Base-by-base conservation (phyloP, 2,329 filamentous ascomycete genomes). In the Thelonectria discophora region DNA sequence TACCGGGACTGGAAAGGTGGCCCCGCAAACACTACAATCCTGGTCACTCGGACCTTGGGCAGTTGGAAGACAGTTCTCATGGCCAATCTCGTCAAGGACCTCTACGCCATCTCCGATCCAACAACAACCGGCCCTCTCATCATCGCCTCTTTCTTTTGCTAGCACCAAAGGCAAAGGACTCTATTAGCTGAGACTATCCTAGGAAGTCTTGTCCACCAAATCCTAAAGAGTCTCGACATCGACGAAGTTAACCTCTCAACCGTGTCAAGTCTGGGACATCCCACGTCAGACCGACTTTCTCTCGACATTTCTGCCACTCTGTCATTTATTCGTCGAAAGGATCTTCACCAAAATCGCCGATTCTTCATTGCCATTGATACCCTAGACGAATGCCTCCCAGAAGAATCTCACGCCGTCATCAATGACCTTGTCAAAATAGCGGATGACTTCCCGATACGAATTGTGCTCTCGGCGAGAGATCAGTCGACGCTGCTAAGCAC, bases 51-150 rank as follows among this genome's bases (percentile, higher is more conserved):
- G 13, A 55, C 15, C 13, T 17, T 55, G 2, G 52, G 52, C 11
- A 46, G 40, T 6, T 40, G 52, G 9, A 55, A 55, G 24, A 55
- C 52, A 7, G 52, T 55, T 17, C 24, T 34, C 2, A 34, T 55
- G 52, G 52, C 52, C 4, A 46, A 45, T 17, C 10, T 45, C 12
- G 52, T 55, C 13, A 42, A 17, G 3, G 42, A 55, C 27, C 17
- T 55, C n/a, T 17, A 20, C 48, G 7, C n/a, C 37, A 9, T 37
- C 18, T 34, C 18, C 6, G 27, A 49, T 15, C 10, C 32, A 34
- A 34, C 32, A 34, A 34, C 32, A 34, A 13, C 32, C 32, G 32
- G 8, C 32, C 32, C 43, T 45, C 17, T 27, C n/a, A 20, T 34
- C 2, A 50, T 32, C 11, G 2, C 34, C 6, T 37, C 47, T 1